These are phyloP conservation scores for Moringa oleifera DNA, from an alignment of 345 rosid genomes.

Conservation along the genomic window DNA sequence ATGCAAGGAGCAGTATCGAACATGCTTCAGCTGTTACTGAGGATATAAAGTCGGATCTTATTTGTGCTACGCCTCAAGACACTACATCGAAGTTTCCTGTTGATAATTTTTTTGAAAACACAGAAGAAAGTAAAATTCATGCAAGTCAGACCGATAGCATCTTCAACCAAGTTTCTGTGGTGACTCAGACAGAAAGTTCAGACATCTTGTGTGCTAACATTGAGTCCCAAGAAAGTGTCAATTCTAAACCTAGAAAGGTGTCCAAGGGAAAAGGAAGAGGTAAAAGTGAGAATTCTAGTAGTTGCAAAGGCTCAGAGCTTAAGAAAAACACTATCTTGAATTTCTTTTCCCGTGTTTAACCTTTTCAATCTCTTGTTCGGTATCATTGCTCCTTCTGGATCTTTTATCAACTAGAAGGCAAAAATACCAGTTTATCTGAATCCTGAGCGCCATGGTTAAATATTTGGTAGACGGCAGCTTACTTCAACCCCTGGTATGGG, in stretches of 20 bases:
- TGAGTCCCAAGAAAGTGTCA: slow-evolving; percentile 48
- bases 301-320: slow-evolving; percentile 24
- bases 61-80: slow-evolving; percentile 15
- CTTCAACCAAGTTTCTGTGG: slow-evolving; percentile 28
- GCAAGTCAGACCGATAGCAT: slow-evolving; percentile 16
- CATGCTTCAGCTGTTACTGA: slow-evolving; percentile 25
- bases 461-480: no score
- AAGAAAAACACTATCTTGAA: slow-evolving; percentile 48
- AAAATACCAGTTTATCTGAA: no score
- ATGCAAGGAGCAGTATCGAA: slow-evolving; percentile 2
- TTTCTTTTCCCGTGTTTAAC: slow-evolving; percentile 50
- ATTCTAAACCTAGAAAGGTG: slow-evolving; percentile 38
- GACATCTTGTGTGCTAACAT: slow-evolving; percentile 8
- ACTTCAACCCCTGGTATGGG: no score
- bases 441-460: no score
- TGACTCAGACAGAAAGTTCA: slow-evolving; percentile 25
- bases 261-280: slow-evolving; percentile 23
- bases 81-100: slow-evolving; percentile 11
- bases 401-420: no score
- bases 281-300: slow-evolving; percentile 27
- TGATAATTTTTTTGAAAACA: slow-evolving; percentile 12
- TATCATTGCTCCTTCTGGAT: not conserved
- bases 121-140: slow-evolving; percentile 14
- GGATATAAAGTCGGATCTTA: slow-evolving; percentile 17
- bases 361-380: not conserved